Conservation (phyloP, 495 filamentous ascomycete species). For the Penicillium coprophilum region DNA sequence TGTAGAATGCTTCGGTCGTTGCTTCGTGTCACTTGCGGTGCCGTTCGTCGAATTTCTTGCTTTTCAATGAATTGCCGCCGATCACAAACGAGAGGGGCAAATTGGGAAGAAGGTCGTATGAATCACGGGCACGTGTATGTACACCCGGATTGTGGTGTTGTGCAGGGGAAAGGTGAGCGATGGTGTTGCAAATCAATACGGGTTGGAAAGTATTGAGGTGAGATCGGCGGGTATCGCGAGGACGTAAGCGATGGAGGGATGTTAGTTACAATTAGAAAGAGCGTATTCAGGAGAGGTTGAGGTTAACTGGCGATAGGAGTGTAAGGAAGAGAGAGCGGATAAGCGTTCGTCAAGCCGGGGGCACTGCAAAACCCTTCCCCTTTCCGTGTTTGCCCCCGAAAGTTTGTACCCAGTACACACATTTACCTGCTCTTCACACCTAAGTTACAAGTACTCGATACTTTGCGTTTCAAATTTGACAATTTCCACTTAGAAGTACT, state of each 20-base stretch:
- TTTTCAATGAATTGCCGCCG: background rate
- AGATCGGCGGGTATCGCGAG: background rate
- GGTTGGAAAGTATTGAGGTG: background rate
- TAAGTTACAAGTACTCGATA: background rate
- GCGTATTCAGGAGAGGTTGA: background rate
- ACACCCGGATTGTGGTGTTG: background rate
- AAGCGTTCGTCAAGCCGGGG: background rate
- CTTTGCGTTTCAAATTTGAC: background rate
- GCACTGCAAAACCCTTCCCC: conserved; percentile 9
- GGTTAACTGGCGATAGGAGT: background rate
- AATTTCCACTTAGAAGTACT: background rate
- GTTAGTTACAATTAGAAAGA: background rate
- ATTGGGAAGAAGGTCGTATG: background rate
- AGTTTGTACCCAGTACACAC: conserved; percentile 1
- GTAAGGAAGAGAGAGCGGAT: background rate
- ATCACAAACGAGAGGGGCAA: background rate
- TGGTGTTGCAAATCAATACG: background rate
- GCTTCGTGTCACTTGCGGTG: background rate
- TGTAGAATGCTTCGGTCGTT: background rate
- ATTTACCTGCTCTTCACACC: background rate
- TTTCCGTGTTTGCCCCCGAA: background rate
- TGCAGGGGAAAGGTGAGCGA: background rate
- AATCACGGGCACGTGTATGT: background rate
- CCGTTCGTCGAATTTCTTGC: background rate
- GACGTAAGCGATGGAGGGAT: background rate